Conservation (phyloP, 805 yeast genomes). For the Hanseniaspora mollemarum region DNA sequence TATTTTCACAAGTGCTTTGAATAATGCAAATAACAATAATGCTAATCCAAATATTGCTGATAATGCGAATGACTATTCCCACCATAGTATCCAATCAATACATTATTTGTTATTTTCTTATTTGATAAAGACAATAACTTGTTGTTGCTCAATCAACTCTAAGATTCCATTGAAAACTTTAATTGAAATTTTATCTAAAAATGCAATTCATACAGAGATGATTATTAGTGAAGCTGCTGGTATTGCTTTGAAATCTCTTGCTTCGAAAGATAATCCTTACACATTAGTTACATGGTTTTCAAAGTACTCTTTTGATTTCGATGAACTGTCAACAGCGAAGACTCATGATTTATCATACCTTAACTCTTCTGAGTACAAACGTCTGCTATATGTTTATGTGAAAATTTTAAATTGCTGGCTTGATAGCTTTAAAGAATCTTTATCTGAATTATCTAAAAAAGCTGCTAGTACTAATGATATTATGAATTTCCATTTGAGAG, state of each 20-base stretch:
- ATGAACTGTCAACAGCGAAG: slow-evolving; percentile 47
- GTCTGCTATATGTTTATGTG: slow-evolving; percentile 56
- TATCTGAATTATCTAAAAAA: slow-evolving; percentile 26
- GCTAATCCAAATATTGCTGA: slow-evolving; percentile 30
- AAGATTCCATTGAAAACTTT: slow-evolving; percentile 49
- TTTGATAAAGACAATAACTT: slow-evolving; percentile 61
- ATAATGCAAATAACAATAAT: not conserved
- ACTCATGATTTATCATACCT: slow-evolving; percentile 47
- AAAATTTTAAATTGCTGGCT: slow-evolving; percentile 78
- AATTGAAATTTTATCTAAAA: slow-evolving; percentile 66
- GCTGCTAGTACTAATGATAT: slow-evolving; percentile 14
- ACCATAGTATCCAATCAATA: slow-evolving; percentile 20
- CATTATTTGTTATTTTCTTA: slow-evolving; percentile 44
- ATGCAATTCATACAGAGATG: slow-evolving; percentile 56
- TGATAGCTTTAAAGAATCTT: slow-evolving; percentile 41
- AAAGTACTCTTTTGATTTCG: slow-evolving; percentile 65
- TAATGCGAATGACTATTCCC: slow-evolving; percentile 26
- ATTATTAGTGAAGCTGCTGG: slow-evolving; percentile 55
- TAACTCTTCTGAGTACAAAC: slow-evolving; percentile 50
- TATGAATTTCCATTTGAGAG: slow-evolving; percentile 13
- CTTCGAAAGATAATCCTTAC: slow-evolving; percentile 58
- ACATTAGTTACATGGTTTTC: slow-evolving; percentile 64
- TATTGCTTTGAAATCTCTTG: slow-evolving; percentile 51
- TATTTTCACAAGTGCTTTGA: slow-evolving; percentile 3
- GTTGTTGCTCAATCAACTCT: slow-evolving; percentile 41